Evolutionary conservation across 1,284 basidiomycete genomes (phyloP).

Genomic region (Naganishia liquefaciens): DNA sequence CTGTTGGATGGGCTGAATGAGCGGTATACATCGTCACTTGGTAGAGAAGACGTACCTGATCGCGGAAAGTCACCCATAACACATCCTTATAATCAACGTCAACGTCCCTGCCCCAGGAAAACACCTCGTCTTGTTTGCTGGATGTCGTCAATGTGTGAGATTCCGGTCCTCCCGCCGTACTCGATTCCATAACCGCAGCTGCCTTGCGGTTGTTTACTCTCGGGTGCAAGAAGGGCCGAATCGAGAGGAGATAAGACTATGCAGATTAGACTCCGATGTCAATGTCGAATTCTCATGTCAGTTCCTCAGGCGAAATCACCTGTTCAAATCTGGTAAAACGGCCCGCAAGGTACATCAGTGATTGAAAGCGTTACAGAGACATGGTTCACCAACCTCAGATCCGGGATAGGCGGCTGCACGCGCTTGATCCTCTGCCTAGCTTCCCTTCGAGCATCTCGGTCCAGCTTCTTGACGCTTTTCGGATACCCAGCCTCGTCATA

Average conservation of each 20-base stretch:
- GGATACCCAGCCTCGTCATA: conserved; percentile 33
- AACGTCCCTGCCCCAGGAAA: conserved; percentile 46
- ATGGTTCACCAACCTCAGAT: conserved; percentile 39
- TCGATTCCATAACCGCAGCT: neutral
- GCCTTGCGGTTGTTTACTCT: conserved; percentile 18
- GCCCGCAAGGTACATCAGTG: too few relatives aligned
- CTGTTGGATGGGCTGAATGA: neutral
- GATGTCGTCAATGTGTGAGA: conserved; percentile 37
- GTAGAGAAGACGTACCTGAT: conserved; percentile 45
- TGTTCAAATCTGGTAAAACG: conserved; percentile 45
- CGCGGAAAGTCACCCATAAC: conserved; percentile 49
- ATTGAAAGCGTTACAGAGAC: neutral
- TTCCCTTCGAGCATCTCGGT: conserved; percentile 38
- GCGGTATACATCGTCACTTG: neutral
- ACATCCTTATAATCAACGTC: conserved; percentile 47
- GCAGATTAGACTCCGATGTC: neutral
- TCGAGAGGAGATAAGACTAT: conserved; percentile 49
- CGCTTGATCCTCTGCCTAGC: conserved; percentile 46
- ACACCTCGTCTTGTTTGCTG: conserved; percentile 45
- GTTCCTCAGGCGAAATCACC: conserved; percentile 37
- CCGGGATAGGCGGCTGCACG: conserved; percentile 50
- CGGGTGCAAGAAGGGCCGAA: conserved; percentile 44
- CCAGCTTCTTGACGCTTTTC: conserved; percentile 29
- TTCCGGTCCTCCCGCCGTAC: conserved; percentile 25
- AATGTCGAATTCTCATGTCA: neutral